Conservation (phyloP, 2,329 filamentous ascomycete genomes). For the Alternaria sp. region DNA sequence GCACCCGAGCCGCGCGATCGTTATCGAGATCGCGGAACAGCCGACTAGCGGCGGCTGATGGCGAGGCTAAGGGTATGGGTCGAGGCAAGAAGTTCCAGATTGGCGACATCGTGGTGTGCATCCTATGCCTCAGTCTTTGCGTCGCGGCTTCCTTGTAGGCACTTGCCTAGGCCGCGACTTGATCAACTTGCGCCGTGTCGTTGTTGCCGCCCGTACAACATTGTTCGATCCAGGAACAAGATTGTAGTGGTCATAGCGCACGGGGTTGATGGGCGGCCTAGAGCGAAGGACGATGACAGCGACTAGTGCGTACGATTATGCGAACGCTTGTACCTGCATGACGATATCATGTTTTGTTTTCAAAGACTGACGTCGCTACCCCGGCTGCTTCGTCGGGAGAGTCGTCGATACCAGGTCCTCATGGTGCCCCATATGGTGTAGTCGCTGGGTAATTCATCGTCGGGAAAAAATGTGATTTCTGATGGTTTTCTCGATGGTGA, state of each 20-base stretch:
- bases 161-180: too few species aligned
- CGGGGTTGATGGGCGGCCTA: slow-evolving; percentile 58
- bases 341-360: slow-evolving; percentile 12
- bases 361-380: slow-evolving; percentile 7
- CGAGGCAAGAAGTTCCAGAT: neutral
- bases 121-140: neutral
- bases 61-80: neutral
- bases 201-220: slow-evolving; percentile 56
- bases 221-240: slow-evolving; percentile 58
- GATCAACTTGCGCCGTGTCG: slow-evolving; percentile 17
- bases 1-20: neutral
- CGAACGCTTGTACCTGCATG: slow-evolving; percentile 18
- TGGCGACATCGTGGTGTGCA: neutral
- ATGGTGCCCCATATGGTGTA: slow-evolving; percentile 5
- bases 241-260: slow-evolving; percentile 60
- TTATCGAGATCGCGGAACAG: neutral
- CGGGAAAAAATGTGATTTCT: neutral
- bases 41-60: slow-evolving; percentile 2
- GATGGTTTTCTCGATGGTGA: neutral
- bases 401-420: slow-evolving; percentile 14
- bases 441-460: slow-evolving; percentile 1
- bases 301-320: slow-evolving; percentile 8
- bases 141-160: slow-evolving; percentile 3
- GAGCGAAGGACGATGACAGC: slow-evolving; percentile 26
- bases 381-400: slow-evolving; percentile 10